Evolutionary conservation across 2,329 filamentous ascomycete species (phyloP).

Genomic region (Curvularia verruculosa): DNA sequence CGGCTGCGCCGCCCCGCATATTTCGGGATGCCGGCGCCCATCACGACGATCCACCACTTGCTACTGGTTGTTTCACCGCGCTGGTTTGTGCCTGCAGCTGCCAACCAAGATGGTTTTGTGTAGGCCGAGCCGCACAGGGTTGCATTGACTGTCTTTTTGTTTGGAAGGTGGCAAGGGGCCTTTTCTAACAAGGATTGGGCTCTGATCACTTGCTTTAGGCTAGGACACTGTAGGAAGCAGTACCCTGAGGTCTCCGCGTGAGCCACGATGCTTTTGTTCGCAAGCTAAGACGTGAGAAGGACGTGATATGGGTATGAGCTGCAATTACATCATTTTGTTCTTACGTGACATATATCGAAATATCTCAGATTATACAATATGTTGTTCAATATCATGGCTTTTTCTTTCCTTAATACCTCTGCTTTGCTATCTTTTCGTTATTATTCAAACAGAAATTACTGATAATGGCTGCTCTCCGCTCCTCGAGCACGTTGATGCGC

Average conservation of each 20-base stretch:
- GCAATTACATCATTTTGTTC: slow-evolving; percentile 15
- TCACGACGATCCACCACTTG: background rate
- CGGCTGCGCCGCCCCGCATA: slow-evolving; percentile 7
- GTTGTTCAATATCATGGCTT: background rate
- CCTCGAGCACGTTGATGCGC: slow-evolving; percentile 10
- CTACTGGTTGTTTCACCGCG: background rate
- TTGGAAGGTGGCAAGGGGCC: background rate
- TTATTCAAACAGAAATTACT: background rate
- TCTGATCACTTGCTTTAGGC: background rate
- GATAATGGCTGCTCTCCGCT: slow-evolving; percentile 21
- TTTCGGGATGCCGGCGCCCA: background rate
- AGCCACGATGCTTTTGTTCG: slow-evolving; percentile 13
- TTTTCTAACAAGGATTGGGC: background rate
- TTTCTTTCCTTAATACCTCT: background rate
- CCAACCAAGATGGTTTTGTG: background rate
- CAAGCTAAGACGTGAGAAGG: slow-evolving; percentile 11
- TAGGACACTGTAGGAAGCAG: background rate
- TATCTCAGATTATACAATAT: background rate
- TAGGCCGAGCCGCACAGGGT: background rate
- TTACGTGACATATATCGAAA: slow-evolving; percentile 6
- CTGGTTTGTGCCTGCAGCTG: background rate
- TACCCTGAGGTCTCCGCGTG: background rate
- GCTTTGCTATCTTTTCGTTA: background rate
- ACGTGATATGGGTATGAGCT: slow-evolving; percentile 9
- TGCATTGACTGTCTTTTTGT: background rate